A percentile compares a stretch with the other conserved stretches of the same genome.
These are phyloP conservation scores for Cyanodermella asteris DNA, from an alignment of 2,329 filamentous ascomycete genomes.

Conservation along the genomic window DNA sequence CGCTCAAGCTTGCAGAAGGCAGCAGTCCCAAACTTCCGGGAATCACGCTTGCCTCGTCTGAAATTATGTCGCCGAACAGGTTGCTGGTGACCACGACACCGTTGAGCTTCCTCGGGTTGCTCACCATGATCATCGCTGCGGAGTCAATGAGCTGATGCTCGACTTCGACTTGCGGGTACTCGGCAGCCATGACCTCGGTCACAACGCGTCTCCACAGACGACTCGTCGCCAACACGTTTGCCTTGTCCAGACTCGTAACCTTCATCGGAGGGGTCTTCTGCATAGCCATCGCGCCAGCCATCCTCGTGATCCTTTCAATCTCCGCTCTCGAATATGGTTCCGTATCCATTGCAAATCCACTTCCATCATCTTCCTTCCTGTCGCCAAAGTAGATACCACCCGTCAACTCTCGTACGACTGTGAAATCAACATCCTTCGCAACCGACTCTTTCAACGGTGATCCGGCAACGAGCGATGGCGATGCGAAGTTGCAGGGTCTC, in stretches of 20 bases:
- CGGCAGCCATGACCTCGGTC: slow-evolving; percentile 60
- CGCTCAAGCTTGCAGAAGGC: slow-evolving; percentile 69
- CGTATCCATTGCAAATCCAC: slow-evolving; percentile 56
- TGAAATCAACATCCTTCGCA: slow-evolving; percentile 74
- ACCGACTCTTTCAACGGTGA: slow-evolving; percentile 75
- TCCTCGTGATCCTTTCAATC: slow-evolving; percentile 68
- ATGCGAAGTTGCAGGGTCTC: slow-evolving; percentile 86
- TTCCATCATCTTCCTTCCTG: slow-evolving; percentile 62
- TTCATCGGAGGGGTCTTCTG: slow-evolving; percentile 52
- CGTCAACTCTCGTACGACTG: slow-evolving; percentile 78
- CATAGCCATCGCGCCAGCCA: slow-evolving; percentile 62
- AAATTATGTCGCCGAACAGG: slow-evolving; percentile 88
- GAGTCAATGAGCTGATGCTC: slow-evolving; percentile 85
- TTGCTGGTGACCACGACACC: slow-evolving; percentile 86
- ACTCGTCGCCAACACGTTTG: slow-evolving; percentile 81
- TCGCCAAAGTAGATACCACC: slow-evolving; percentile 93
- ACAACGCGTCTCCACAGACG: slow-evolving; percentile 78
- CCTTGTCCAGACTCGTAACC: slow-evolving; percentile 84
- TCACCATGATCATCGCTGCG: slow-evolving; percentile 95
- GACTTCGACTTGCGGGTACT: slow-evolving; percentile 71
- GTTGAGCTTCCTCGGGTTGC: slow-evolving; percentile 72
- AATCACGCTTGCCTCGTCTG: slow-evolving; percentile 85
- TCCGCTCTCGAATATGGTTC: slow-evolving; percentile 70
- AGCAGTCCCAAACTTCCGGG: slow-evolving; percentile 74
- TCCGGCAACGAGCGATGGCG: slow-evolving; percentile 58